Base-by-base conservation (phyloP, 1,284 basidiomycete species). In the Takashimella tepidaria region DNA sequence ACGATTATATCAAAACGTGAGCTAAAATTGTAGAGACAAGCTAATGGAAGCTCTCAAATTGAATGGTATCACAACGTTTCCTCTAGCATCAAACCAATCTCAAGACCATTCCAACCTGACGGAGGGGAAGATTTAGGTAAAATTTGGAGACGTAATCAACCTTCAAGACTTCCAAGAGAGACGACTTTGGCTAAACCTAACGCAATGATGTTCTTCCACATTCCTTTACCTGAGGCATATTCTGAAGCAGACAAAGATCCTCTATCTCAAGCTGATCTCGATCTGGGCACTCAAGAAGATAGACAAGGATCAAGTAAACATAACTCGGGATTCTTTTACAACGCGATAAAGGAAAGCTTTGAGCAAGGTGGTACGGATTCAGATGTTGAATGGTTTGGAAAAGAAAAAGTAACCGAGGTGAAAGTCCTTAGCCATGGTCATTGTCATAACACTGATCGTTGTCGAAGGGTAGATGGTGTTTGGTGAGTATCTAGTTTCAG, bases 131-230 rank as follows among this genome's bases (percentile, higher is more conserved):
- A 91, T 63, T 66, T 89, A 1, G 84, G 82, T 5, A 74, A 79
- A 49, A 71, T 84, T 48, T 88, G 86, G 87, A 45, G 47, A 16
- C 47, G 43, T 4, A 45, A 49, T 11, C 49, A 58, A 46, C 40
- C 50, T 25, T 16, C 26, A n/a, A n/a, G 54, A 31, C 27, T 22
- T 2, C 21, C 25, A 13, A 16, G 57, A 40, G 53, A 54, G 0
- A 78, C 75, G 44, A 82, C 80, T 50, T 78, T 92, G 1, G 88
- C 87, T 3, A 93, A 92, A 72, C 91, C 91, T 1, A 93, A 93
- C 66, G 92, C 89, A 0, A 74, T 93, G 62, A 88, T 91, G 86
- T 95, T 92, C 78, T 95, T 93, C 83, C 92, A 96, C 66, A 95
- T 96, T 50, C 92, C 92, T 43, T 67, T 95, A 79, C 89, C 73